Evolutionary conservation across 768 basidiomycete genomes (phyloP), one percentile per base, ranked within the genome.

Genomic region (Suillus subalutaceus): DNA sequence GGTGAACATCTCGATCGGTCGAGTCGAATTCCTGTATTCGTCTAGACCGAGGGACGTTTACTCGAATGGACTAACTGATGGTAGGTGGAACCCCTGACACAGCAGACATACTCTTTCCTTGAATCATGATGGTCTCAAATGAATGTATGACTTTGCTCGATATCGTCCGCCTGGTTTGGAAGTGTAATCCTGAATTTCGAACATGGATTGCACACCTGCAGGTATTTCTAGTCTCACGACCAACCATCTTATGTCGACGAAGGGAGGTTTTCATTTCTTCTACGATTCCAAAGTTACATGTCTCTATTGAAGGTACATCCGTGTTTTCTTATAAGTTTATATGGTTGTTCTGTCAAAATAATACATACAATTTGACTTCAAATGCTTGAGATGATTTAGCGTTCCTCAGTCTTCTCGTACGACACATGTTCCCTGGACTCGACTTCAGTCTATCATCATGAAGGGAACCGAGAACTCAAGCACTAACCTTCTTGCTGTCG

Each of bases 81-180:
- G n/a, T n/a, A 4, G 73, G 72, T 1, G 78, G 71, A 26, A 74
- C 72, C 7, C 72, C 65, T 18, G 77, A 64, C 2, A 76, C 67
- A 9, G 73, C 72, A 18, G 70, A 66, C 69, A 26, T 26, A 76
- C 72, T 75, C 60, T 76, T 78, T 63, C 80, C 79, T 16, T 78
- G 71, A 18, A 72, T 65, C 63, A 77, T 75, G 9, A 76, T 69
- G 15, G 73, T 66, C 82, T 80, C 82, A 62, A 80, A 82, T 0
- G 76, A 81, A 60, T 78, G 73, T 3, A 32, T 26, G 26, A 26
- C 26, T 26, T 26, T 26, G 26, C 26, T 32, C 80, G 3, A 77
- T 67, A 3, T 60, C 67, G 38, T 80, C 77, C 23, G 67, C 50
- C 3, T 77, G 69, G 0, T 70, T 69, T 23, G 79, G 70, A 68